Percentiles rank a stretch among this genome's conserved stretches.
phyloP scores from a whole-genome alignment of 495 filamentous ascomycete species.

The Tuber calosporum region DNA sequence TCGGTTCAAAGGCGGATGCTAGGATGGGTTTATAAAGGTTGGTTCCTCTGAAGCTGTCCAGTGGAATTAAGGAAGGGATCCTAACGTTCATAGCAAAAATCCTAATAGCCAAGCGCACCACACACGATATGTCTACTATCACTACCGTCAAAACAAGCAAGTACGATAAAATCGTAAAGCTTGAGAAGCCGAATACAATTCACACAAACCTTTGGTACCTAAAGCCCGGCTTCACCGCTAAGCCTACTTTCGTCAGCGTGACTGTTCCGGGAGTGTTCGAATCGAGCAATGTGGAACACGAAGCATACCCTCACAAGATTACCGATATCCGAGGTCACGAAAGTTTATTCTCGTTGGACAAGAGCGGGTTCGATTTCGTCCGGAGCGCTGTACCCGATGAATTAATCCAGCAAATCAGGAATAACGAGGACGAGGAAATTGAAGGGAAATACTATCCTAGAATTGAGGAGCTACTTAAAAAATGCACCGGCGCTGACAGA shows the following conservation, averaged over 20 bases:
- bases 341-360: constrained; percentile 8
- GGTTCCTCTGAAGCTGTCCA: background rate
- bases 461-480: constrained; percentile 6
- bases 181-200: background rate
- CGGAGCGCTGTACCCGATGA: background rate
- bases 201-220: background rate
- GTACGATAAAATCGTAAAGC: background rate
- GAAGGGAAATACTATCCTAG: background rate
- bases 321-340: constrained; percentile 4
- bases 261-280: background rate
- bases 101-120: background rate
- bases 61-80: background rate
- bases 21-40: background rate
- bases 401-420: background rate
- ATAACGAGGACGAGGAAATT: background rate
- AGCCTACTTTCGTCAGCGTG: background rate
- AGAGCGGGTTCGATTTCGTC: background rate
- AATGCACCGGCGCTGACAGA: background rate
- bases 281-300: background rate
- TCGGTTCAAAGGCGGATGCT: background rate
- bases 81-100: background rate
- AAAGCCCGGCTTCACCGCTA: background rate
- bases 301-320: background rate
- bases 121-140: background rate
- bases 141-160: background rate